Evolutionary conservation across 345 rosid genomes (phyloP).

Genomic region (Citrus inodora): DNA sequence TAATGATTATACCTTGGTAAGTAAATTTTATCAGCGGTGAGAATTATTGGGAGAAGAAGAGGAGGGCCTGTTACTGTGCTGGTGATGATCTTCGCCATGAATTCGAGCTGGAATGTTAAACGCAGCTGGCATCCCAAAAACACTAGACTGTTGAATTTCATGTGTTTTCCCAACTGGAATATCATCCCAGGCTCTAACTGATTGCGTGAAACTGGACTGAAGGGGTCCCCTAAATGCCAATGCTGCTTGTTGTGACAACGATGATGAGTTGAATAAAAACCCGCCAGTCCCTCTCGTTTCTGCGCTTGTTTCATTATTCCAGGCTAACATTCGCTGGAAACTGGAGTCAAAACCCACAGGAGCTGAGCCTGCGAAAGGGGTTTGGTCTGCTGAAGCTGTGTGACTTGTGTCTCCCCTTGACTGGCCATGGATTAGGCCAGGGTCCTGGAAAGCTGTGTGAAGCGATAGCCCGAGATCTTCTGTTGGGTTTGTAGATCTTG

Average conservation of each 20-base stretch:
- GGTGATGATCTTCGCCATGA: slow-evolving; percentile 45
- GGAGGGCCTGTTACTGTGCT: slow-evolving; percentile 38
- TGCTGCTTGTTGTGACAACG: slow-evolving; percentile 35
- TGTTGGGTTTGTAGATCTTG: slow-evolving; percentile 39
- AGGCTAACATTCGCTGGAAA: slow-evolving; percentile 50
- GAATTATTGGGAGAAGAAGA: slow-evolving; percentile 50
- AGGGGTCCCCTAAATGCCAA: slow-evolving; percentile 66
- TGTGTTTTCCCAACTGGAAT: slow-evolving; percentile 36
- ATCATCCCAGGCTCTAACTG: slow-evolving; percentile 60
- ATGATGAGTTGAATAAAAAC: slow-evolving; percentile 36
- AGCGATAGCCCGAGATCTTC: slow-evolving; percentile 72
- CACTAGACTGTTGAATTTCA: slow-evolving; percentile 36
- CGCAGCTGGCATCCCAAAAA: slow-evolving; percentile 47
- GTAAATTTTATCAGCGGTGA: slow-evolving; percentile 19
- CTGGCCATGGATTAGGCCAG: slow-evolving; percentile 25
- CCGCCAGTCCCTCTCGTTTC: slow-evolving; percentile 37
- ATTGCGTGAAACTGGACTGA: slow-evolving; percentile 71
- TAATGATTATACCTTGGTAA: background rate
- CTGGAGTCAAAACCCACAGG: slow-evolving; percentile 27
- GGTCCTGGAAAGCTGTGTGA: slow-evolving; percentile 40
- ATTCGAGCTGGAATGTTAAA: slow-evolving; percentile 45
- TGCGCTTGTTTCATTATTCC: slow-evolving; percentile 38
- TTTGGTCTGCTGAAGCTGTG: slow-evolving; percentile 23
- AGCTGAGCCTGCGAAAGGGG: slow-evolving; percentile 27
- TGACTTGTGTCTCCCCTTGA: slow-evolving; percentile 34